Evolutionary conservation across 2,329 filamentous ascomycete species (phyloP), one percentile per base, ranked within the genome.

Genomic region (Purpureocillium takamizusanense): DNA sequence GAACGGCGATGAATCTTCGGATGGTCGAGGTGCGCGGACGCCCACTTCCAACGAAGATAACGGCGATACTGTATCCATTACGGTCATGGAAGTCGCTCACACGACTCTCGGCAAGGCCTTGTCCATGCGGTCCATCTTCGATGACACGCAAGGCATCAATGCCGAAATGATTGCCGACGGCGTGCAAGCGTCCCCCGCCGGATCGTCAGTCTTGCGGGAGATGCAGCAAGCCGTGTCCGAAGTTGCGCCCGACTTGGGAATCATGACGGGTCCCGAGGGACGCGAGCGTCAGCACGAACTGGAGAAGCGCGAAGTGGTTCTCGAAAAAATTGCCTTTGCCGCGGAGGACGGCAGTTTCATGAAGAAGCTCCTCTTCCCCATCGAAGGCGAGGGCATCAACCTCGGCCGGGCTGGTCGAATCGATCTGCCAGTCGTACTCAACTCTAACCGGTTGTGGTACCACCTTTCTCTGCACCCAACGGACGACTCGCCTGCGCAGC

Each of bases 121-220:
- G n/a, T 79, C 86, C 11, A 78, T 98, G 66, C 84, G 87, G 30
- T 86, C 86, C 12, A 78, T 97, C 28, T 98, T 98, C 51, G 90
- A 98, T 49, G 92, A 97, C 51, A 77, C 71, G n/a, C 69, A 82
- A 15, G 92, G 92, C 37, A 95, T 98, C 64, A 97, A 97, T 51
- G 75, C 83, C 0, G 92, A 98, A 66, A 97, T 98, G 89, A 94
- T 90, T 53, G 83, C 90, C 45, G 92, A 98, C 49, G 92, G 92
- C 9, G 76, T 98, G 1, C 75, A 85, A n/a, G 74, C 94, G 2
- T 64, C 74, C 1, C 51, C 81, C 0, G 79, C 79, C 2, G 84
- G 85, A n/a, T 83, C 81, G 41, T 94, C 90, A 0, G 83, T 97
- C 9, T 58, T 90, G 12, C 81, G 84, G 29, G 89, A 95, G 56